Evolutionary conservation across 202 grass and related monocot species (phyloP).

Genomic region (Schoenoplectus tabernaemontani): DNA sequence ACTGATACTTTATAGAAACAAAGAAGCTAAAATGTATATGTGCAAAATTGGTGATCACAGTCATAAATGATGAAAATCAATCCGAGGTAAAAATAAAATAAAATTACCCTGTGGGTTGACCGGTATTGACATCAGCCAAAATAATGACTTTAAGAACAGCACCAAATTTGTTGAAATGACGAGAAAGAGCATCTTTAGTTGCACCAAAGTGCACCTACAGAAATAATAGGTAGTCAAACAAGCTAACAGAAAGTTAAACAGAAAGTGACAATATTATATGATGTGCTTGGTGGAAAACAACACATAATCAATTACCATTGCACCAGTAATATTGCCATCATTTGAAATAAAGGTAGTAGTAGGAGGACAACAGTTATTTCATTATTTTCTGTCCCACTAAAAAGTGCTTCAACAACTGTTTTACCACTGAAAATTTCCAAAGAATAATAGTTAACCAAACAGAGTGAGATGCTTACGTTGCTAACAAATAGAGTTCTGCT

Average conservation of each 20-base stretch:
- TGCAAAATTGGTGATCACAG: background rate
- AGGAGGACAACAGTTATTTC: background rate
- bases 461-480: conserved; percentile 53
- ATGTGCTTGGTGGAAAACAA: background rate
- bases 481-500: conserved; percentile 76
- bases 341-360: background rate
- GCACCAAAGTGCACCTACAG: conserved; percentile 92
- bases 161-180: conserved; percentile 94
- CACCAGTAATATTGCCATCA: background rate
- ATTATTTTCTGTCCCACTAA: background rate
- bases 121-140: conserved; percentile 60
- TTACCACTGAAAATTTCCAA: background rate
- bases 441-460: background rate
- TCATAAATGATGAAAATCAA: background rate
- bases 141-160: conserved; percentile 83
- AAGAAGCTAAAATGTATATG: background rate
- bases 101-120: conserved; percentile 81
- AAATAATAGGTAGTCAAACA: conserved; percentile 1
- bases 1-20: background rate
- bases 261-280: background rate
- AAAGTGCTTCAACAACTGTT: background rate
- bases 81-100: background rate
- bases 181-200: conserved; percentile 84
- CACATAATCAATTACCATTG: background rate
- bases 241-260: conserved; percentile 13